Percentiles rank a stretch among this genome's conserved stretches.
These are phyloP conservation scores for Aureobasidium sp. DNA, from an alignment of 2,329 filamentous ascomycete genomes.

Conservation along the genomic window DNA sequence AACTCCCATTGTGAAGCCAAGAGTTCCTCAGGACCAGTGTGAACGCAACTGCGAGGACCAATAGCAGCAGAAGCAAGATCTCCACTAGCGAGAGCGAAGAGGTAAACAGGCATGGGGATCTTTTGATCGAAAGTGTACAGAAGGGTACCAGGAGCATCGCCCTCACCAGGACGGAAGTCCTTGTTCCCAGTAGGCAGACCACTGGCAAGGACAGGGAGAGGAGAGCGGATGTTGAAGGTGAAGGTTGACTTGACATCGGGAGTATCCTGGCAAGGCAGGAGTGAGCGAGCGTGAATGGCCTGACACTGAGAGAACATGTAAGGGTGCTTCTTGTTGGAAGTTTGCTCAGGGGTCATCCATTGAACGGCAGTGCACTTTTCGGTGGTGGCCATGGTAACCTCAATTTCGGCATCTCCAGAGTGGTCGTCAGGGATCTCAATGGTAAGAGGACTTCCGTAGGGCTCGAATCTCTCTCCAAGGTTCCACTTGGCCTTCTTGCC, in stretches of 20 bases:
- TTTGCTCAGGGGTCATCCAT: conserved; percentile 90
- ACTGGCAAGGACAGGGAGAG: conserved; percentile 83
- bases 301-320: conserved; percentile 99
- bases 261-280: conserved; percentile 96
- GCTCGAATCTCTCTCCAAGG: conserved; percentile 59
- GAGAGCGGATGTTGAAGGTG: conserved; percentile 77
- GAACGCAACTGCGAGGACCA: conserved; percentile 75
- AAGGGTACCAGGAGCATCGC: conserved; percentile 46
- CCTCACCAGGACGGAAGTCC: conserved; percentile 41
- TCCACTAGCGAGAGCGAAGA: conserved; percentile 82
- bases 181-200: conserved; percentile 56
- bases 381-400: conserved; percentile 64
- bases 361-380: conserved; percentile 84
- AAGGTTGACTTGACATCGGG: conserved; percentile 96
- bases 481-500: conserved; percentile 58
- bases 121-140: conserved; percentile 82
- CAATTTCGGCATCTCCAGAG: conserved; percentile 34
- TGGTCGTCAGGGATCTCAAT: conserved; percentile 44
- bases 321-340: conserved; percentile 88
- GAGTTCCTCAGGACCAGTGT: conserved; percentile 81
- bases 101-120: conserved; percentile 86
- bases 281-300: conserved; percentile 85
- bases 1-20: conserved; percentile 82
- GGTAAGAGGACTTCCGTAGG: conserved; percentile 64
- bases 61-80: conserved; percentile 81